Percentiles rank a stretch among this genome's conserved stretches.
phyloP scores from a whole-genome alignment of 1,284 basidiomycete genomes.

The Boletus mariae region DNA sequence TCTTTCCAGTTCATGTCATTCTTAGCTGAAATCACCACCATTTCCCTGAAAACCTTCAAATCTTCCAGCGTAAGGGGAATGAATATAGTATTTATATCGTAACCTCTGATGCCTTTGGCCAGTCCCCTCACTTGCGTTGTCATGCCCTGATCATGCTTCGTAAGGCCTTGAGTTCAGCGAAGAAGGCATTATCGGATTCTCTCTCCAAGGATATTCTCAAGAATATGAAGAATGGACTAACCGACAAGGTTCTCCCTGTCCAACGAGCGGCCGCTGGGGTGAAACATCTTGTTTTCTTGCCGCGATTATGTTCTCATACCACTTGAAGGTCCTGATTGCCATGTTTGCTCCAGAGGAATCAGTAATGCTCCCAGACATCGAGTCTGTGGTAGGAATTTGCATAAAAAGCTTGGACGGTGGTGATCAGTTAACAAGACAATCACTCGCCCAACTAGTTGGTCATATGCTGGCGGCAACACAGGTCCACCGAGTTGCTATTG shows the following conservation, averaged over 20 bases:
- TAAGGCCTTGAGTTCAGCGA: conserved; percentile 75
- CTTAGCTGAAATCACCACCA: conserved; percentile 77
- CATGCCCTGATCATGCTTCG: conserved; percentile 77
- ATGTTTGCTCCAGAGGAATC: conserved; percentile 61
- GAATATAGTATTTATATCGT: neutral
- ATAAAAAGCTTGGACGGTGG: conserved; percentile 77
- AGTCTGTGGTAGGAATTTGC: conserved; percentile 65
- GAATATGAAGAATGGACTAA: conserved; percentile 70
- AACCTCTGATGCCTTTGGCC: conserved; percentile 6
- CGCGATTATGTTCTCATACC: conserved; percentile 8
- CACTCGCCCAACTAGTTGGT: conserved; percentile 78
- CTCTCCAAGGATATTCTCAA: conserved; percentile 83
- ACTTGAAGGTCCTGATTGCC: conserved; percentile 55
- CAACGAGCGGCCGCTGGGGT: conserved; percentile 85
- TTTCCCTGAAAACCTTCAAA: conserved; percentile 64
- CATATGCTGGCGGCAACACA: conserved; percentile 87
- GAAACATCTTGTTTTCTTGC: conserved; percentile 15
- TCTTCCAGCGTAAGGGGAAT: conserved; percentile 59
- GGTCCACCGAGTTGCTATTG: conserved; percentile 54
- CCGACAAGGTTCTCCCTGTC: conserved; percentile 83
- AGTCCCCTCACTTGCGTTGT: conserved; percentile 80
- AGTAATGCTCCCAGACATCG: conserved; percentile 68
- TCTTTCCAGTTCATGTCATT: conserved; percentile 84
- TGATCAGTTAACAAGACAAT: conserved; percentile 81
- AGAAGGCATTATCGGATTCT: conserved; percentile 79